These are phyloP conservation scores for Lycium ferocissimum DNA, from an alignment of 257 asterid species.

Conservation along the genomic window DNA sequence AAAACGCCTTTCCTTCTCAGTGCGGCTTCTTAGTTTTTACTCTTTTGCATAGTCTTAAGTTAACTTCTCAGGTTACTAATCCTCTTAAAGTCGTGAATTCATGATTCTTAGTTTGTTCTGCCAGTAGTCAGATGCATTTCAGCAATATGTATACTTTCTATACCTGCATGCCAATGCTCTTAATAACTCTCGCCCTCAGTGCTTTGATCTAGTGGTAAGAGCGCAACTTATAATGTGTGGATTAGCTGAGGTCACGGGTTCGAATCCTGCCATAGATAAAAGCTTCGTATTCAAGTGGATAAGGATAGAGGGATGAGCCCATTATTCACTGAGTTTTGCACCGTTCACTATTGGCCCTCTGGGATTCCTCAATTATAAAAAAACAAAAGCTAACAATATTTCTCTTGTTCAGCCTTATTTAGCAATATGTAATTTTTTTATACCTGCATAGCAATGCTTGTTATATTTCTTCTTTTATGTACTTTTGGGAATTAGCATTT, in stretches of 20 bases:
- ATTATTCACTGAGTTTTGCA: background rate
- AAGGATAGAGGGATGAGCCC: background rate
- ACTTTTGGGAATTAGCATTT: background rate
- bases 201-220: too few relatives aligned
- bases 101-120: background rate
- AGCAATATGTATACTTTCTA: background rate
- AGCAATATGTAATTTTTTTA: background rate
- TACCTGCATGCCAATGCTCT: background rate
- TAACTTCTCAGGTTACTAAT: background rate
- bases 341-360: background rate
- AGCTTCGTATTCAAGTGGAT: background rate
- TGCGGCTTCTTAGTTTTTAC: background rate
- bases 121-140: background rate
- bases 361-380: background rate
- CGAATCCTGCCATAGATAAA: background rate
- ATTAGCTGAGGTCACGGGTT: background rate
- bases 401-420: background rate
- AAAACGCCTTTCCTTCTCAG: background rate
- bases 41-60: background rate
- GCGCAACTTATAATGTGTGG: background rate
- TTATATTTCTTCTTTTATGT: background rate
- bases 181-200: background rate
- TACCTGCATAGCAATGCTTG: background rate
- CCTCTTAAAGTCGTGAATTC: background rate
- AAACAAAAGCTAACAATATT: background rate